Evolutionary conservation across 257 asterid species (phyloP).

Genomic region (Nicotiana noctiflora): DNA sequence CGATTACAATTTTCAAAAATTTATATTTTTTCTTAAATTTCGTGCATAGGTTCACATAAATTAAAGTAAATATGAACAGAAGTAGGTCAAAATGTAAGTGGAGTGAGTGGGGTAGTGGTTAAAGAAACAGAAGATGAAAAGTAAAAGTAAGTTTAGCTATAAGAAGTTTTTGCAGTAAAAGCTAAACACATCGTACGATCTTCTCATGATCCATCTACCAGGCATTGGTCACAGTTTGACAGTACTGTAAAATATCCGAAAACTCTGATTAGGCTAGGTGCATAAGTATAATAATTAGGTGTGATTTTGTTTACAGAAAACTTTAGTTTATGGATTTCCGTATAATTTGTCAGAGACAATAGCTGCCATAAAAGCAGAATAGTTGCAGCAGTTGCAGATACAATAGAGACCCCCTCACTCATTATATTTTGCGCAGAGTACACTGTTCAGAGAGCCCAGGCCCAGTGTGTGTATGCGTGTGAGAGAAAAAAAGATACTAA

Average conservation of each 20-base stretch:
- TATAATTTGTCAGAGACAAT: constrained; percentile 55
- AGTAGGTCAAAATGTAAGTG: constrained; percentile 17
- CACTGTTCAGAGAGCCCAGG: constrained; percentile 16
- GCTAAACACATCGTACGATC: constrained; percentile 12
- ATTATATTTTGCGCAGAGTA: constrained; percentile 56
- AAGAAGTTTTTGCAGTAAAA: constrained; percentile 10
- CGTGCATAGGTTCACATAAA: too few species aligned
- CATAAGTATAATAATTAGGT: background rate
- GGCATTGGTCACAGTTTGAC: background rate
- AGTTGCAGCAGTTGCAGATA: constrained; percentile 35
- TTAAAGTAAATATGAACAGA: background rate
- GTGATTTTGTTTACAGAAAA: background rate
- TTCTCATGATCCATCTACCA: constrained; percentile 18
- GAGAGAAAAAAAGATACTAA: constrained; percentile 13
- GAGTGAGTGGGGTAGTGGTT: background rate
- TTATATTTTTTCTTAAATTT: too few species aligned
- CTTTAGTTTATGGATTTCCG: constrained; percentile 57
- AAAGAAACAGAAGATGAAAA: constrained; percentile 11
- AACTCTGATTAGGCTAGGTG: too few species aligned
- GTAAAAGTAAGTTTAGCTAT: background rate
- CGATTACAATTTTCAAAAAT: too few species aligned
- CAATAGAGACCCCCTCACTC: constrained; percentile 26
- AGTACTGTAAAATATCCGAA: background rate
- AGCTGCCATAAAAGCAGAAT: constrained; percentile 52
- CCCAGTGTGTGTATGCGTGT: background rate